Percentiles rank a stretch among this genome's conserved stretches.
These are phyloP conservation scores for Diaporthe caulivora DNA, from an alignment of 2,329 filamentous ascomycete genomes.

Conservation along the genomic window DNA sequence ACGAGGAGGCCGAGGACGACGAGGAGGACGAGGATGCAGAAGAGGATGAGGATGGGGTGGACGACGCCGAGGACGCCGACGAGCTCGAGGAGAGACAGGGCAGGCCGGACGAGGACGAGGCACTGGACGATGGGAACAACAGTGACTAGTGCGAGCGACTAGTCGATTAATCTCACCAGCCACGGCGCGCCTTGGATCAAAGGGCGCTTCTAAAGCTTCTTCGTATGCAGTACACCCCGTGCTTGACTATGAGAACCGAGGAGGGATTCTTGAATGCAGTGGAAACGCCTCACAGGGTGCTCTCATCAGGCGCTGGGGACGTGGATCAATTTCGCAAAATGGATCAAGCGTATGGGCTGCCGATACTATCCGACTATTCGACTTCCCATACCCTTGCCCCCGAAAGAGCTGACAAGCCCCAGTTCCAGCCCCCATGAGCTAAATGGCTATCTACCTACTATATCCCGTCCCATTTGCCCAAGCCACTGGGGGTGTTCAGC, in stretches of 20 bases:
- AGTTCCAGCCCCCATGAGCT: too few species aligned
- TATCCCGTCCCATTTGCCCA: not conserved
- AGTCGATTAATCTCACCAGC: constrained; percentile 33
- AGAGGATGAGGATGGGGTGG: constrained; percentile 54
- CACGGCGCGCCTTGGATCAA: not conserved
- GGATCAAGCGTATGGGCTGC: not conserved
- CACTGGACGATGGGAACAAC: constrained; percentile 70
- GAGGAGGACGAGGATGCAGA: constrained; percentile 62
- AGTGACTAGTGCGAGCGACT: constrained; percentile 72
- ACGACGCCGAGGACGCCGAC: constrained; percentile 65
- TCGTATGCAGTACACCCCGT: not conserved
- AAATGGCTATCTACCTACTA: not conserved
- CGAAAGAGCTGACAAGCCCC: not conserved
- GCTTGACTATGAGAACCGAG: not conserved
- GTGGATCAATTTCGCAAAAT: not conserved
- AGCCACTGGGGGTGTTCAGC: not conserved
- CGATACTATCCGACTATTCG: not conserved
- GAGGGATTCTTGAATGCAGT: not conserved
- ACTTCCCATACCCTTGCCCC: too few species aligned
- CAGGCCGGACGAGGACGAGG: constrained; percentile 69
- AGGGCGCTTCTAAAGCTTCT: not conserved
- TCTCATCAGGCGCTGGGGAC: not conserved
- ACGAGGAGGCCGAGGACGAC: constrained; percentile 54
- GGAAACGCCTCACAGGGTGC: not conserved
- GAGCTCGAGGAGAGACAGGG: constrained; percentile 59